These are phyloP conservation scores for Kwoniella botswanensis DNA, from an alignment of 768 basidiomycete genomes.

Conservation along the genomic window DNA sequence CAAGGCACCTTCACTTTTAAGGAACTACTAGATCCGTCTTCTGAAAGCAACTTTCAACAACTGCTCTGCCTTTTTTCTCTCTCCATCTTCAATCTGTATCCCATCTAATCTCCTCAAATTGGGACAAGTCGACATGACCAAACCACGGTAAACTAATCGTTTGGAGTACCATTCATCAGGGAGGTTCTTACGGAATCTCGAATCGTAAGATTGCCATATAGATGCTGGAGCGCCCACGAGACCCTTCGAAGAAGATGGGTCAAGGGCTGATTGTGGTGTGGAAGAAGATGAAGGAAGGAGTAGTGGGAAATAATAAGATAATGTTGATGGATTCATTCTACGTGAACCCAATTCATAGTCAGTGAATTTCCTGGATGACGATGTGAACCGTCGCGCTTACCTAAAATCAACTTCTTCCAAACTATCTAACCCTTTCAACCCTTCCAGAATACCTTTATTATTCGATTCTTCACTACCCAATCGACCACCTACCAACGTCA, in stretches of 20 bases:
- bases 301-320: conserved; percentile 92
- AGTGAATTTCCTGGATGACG: neutral
- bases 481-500: conserved; percentile 81
- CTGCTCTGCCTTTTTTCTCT: conserved; percentile 78
- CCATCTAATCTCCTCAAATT: conserved; percentile 80
- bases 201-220: conserved; percentile 77
- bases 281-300: conserved; percentile 65
- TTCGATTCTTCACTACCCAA: conserved; percentile 64
- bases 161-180: conserved; percentile 87
- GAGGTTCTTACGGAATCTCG: conserved; percentile 83
- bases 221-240: conserved; percentile 52
- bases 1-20: neutral
- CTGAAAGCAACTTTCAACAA: conserved; percentile 57
- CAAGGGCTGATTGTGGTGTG: conserved; percentile 2
- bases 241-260: conserved; percentile 38
- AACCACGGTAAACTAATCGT: conserved; percentile 84
- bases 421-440: conserved; percentile 73
- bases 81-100: conserved; percentile 78
- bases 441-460: conserved; percentile 71
- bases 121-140: conserved; percentile 77
- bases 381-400: conserved; percentile 61
- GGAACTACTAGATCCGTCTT: neutral
- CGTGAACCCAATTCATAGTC: neutral
- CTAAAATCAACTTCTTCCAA: conserved; percentile 90
- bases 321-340: conserved; percentile 94